Percentiles rank a stretch among this genome's conserved stretches.
phyloP scores from a whole-genome alignment of 208 protist genomes.

The Trypanosoma cruzi region DNA sequence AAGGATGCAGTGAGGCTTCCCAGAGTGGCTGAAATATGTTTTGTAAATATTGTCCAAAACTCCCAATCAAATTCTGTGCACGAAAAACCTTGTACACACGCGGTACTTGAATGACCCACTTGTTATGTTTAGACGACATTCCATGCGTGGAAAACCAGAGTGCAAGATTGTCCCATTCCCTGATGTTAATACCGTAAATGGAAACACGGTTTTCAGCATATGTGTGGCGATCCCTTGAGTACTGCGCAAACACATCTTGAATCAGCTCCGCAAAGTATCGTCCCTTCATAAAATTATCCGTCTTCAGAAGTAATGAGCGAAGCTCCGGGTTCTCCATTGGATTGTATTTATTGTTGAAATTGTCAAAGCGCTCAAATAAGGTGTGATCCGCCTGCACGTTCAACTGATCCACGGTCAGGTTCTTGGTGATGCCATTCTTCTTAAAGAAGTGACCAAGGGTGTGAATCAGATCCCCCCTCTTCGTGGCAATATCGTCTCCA shows the following conservation, averaged over 20 bases:
- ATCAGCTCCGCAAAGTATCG: conserved; percentile 98
- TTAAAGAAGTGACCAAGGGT: conserved; percentile 86
- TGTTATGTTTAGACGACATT: conserved; percentile 96
- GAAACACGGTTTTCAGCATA: conserved; percentile 94
- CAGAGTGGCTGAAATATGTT: conserved; percentile 99
- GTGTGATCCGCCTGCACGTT: conserved; percentile 96
- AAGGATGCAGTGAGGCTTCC: conserved; percentile 96
- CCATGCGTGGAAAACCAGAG: conserved; percentile 96
- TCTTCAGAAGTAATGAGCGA: conserved; percentile 98
- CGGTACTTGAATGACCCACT: conserved; percentile 99
- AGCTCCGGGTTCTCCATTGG: conserved; percentile 95
- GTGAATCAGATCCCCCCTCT: conserved; percentile 83
- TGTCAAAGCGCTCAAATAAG: conserved; percentile 98
- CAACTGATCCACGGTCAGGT: conserved; percentile 96
- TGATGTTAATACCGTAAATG: conserved; percentile 91
- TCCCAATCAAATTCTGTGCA: conserved; percentile 88
- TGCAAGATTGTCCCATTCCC: conserved; percentile 97
- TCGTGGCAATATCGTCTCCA: conserved; percentile 93
- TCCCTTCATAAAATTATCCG: conserved; percentile 98
- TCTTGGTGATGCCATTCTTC: conserved; percentile 84
- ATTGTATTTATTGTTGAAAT: conserved; percentile 99
- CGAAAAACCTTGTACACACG: conserved; percentile 96
- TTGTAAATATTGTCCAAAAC: conserved; percentile 96
- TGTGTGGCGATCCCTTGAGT: conserved; percentile 96
- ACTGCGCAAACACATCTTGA: conserved; percentile 95